Evolutionary conservation across 192 early-diverging fungal genomes (phyloP).

Genomic region (Podila clonocystis): DNA sequence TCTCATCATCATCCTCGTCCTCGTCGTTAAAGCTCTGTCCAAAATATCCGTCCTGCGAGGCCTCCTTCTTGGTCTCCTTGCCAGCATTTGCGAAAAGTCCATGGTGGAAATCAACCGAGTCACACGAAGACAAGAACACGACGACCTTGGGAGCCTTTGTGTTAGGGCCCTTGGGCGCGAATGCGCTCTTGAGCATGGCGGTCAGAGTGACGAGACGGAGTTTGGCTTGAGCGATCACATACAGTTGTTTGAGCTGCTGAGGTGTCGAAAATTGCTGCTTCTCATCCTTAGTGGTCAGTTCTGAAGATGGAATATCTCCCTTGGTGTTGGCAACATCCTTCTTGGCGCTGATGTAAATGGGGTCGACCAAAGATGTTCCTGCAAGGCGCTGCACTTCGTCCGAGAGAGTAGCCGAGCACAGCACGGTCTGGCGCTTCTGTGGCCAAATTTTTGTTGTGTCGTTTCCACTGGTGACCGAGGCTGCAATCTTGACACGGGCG

Average conservation of each 20-base stretch:
- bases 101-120: slow-evolving; percentile 96
- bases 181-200: slow-evolving; percentile 72
- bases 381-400: slow-evolving; percentile 87
- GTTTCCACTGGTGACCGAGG: slow-evolving; percentile 39
- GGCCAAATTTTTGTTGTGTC: slow-evolving; percentile 61
- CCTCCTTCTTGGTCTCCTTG: slow-evolving; percentile 50
- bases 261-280: slow-evolving; percentile 74
- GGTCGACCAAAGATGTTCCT: slow-evolving; percentile 78
- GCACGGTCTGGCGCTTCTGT: slow-evolving; percentile 72
- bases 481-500: slow-evolving; percentile 52
- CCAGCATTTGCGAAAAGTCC: slow-evolving; percentile 79
- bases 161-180: slow-evolving; percentile 24
- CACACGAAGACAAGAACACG: slow-evolving; percentile 94
- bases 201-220: slow-evolving; percentile 89
- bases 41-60: slow-evolving; percentile 42
- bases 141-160: slow-evolving; percentile 74
- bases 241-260: slow-evolving; percentile 88
- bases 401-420: slow-evolving; percentile 94
- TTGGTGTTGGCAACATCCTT: slow-evolving; percentile 47
- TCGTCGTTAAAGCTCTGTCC: slow-evolving; percentile 53
- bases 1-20: slow-evolving; percentile 54
- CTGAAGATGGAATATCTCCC: slow-evolving; percentile 22
- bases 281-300: slow-evolving; percentile 53
- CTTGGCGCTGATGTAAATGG: slow-evolving; percentile 81
- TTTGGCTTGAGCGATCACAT: slow-evolving; percentile 89